Conservation (phyloP, 2,329 filamentous ascomycete species). For the Pseudocercospora musae region DNA sequence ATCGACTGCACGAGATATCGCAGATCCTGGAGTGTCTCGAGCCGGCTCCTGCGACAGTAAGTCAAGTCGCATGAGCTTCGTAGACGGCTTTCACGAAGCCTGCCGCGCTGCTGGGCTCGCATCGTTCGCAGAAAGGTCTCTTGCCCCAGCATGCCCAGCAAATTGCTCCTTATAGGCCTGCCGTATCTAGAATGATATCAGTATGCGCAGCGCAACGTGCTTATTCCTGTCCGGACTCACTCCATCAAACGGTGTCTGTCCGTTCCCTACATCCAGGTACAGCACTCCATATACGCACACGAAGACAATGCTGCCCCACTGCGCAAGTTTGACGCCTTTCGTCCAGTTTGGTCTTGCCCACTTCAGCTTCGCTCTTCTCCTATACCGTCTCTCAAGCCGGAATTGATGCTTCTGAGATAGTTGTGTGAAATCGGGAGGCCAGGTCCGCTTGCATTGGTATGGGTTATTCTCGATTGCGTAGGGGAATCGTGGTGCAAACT, state of each 20-base stretch:
- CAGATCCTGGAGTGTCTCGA: not conserved
- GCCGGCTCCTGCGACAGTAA: not conserved
- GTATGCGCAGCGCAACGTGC: slow-evolving; percentile 45
- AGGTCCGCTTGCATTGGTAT: slow-evolving; percentile 66
- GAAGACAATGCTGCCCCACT: slow-evolving; percentile 58
- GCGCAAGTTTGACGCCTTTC: slow-evolving; percentile 62
- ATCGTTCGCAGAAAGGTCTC: not conserved
- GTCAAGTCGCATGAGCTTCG: not conserved
- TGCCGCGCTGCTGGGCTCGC: slow-evolving; percentile 7
- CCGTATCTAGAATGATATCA: slow-evolving; percentile 5
- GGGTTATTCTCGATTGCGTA: slow-evolving; percentile 51
- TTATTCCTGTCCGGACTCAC: slow-evolving; percentile 69
- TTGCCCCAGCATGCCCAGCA: not conserved
- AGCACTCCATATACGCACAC: slow-evolving; percentile 57
- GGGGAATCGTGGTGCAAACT: slow-evolving; percentile 26
- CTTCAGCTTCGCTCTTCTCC: slow-evolving; percentile 63
- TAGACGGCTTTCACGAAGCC: slow-evolving; percentile 8
- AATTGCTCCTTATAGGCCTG: slow-evolving; percentile 13
- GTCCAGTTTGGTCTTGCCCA: slow-evolving; percentile 62
- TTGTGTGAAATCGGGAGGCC: slow-evolving; percentile 73
- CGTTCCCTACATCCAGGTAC: slow-evolving; percentile 53
- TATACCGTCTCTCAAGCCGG: slow-evolving; percentile 74
- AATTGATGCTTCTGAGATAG: slow-evolving; percentile 71
- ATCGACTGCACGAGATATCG: not conserved
- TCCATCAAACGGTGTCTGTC: slow-evolving; percentile 50